Conservation (phyloP, 495 filamentous ascomycete genomes). For the Parmelia sp. region DNA sequence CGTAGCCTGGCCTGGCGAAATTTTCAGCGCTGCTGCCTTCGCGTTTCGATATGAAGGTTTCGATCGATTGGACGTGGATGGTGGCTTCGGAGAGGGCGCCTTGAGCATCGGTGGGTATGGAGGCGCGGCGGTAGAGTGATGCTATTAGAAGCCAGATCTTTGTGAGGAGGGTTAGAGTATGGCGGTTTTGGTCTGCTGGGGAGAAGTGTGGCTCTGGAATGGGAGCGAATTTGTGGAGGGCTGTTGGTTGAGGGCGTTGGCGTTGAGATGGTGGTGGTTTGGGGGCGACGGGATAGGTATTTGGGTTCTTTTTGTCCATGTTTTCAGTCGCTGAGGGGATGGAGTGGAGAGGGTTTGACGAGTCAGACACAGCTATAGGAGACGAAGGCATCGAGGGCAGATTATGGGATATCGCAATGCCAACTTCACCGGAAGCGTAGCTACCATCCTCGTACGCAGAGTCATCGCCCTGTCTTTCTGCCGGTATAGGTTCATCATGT, state of each 20-base stretch:
- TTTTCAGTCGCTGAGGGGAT: slow-evolving; percentile 48
- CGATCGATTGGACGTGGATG: slow-evolving; percentile 52
- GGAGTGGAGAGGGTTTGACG: slow-evolving; percentile 36
- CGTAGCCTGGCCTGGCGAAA: slow-evolving; percentile 62
- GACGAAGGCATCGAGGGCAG: slow-evolving; percentile 14
- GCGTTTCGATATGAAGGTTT: slow-evolving; percentile 35
- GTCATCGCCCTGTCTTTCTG: slow-evolving; percentile 6
- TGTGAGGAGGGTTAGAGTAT: slow-evolving; percentile 57
- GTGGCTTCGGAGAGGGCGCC: slow-evolving; percentile 77
- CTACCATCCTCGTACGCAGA: neutral
- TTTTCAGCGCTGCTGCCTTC: slow-evolving; percentile 45
- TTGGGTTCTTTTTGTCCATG: slow-evolving; percentile 36
- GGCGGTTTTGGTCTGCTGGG: slow-evolving; percentile 46
- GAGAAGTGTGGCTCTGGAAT: slow-evolving; percentile 30
- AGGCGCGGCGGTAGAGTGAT: slow-evolving; percentile 76
- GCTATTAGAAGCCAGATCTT: slow-evolving; percentile 86
- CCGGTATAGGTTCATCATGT: slow-evolving; percentile 5
- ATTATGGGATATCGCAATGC: slow-evolving; percentile 36
- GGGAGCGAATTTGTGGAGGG: slow-evolving; percentile 4
- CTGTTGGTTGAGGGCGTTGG: slow-evolving; percentile 6
- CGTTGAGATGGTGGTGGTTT: slow-evolving; percentile 29
- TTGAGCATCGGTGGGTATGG: slow-evolving; percentile 66
- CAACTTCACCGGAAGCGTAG: slow-evolving; percentile 33
- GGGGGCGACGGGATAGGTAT: slow-evolving; percentile 36
- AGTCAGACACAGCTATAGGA: slow-evolving; percentile 9